These are phyloP conservation scores for Myriosclerotinia duriaeana DNA, from an alignment of 2,329 filamentous ascomycete genomes.

Conservation along the genomic window DNA sequence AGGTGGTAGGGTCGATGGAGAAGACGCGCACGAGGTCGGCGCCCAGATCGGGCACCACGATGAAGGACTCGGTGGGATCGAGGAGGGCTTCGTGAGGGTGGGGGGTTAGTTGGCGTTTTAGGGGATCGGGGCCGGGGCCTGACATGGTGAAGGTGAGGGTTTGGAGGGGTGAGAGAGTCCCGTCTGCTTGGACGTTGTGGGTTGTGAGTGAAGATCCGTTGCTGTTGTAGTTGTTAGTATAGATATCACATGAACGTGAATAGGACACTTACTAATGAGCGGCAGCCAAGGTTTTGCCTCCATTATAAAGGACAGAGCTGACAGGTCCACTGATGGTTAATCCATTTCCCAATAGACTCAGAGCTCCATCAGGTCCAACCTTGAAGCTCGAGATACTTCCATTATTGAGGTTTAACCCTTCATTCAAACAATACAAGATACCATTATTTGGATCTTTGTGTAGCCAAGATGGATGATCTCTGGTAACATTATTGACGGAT, in stretches of 20 bases:
- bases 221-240: conserved; percentile 23
- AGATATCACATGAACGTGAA: neutral
- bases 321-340: conserved; percentile 42
- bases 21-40: conserved; percentile 52
- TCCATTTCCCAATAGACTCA: conserved; percentile 45
- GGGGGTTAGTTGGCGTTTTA: conserved; percentile 46
- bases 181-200: conserved; percentile 8
- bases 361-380: conserved; percentile 43
- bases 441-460: conserved; percentile 32
- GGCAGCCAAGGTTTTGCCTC: conserved; percentile 41
- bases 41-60: conserved; percentile 55
- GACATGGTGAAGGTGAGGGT: conserved; percentile 45
- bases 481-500: conserved; percentile 31
- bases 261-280: conserved; percentile 38
- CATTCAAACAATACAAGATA: conserved; percentile 37
- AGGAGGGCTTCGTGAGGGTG: conserved; percentile 54
- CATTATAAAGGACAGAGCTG: conserved; percentile 47
- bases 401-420: conserved; percentile 26
- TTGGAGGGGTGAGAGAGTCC: conserved; percentile 39
- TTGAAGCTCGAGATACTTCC: conserved; percentile 33
- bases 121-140: conserved; percentile 41
- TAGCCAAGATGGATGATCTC: conserved; percentile 35
- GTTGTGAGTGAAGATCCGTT: conserved; percentile 30
- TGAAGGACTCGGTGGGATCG: conserved; percentile 52
- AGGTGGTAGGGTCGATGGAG: conserved; percentile 43